phyloP scores from a whole-genome alignment of 805 yeast species.

The Nakazawaea pomicola region DNA sequence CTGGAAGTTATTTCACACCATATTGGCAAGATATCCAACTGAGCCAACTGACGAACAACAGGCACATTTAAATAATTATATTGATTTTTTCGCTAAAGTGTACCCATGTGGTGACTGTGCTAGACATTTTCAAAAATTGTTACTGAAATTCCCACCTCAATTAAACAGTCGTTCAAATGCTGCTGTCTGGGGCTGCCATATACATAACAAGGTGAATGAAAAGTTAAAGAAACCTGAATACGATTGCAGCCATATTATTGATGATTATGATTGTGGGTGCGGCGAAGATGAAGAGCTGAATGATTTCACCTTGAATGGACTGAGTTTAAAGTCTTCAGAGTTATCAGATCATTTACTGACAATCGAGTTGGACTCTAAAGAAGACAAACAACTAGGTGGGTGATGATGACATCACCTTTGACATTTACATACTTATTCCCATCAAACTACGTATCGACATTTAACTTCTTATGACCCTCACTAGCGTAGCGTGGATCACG shows the following conservation, averaged over 20 bases:
- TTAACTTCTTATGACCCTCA: too few species aligned
- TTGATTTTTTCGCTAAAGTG: constrained; percentile 78
- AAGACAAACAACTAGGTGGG: constrained; percentile 41
- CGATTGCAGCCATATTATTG: constrained; percentile 81
- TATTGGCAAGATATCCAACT: constrained; percentile 89
- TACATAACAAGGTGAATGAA: constrained; percentile 83
- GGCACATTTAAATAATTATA: constrained; percentile 55
- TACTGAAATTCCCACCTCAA: constrained; percentile 81
- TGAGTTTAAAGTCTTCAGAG: constrained; percentile 18
- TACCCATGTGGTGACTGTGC: constrained; percentile 99
- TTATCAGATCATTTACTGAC: constrained; percentile 35
- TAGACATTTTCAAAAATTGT: constrained; percentile 70
- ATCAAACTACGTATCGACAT: too few species aligned
- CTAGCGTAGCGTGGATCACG: background rate
- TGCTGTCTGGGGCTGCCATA: constrained; percentile 92
- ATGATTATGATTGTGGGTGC: constrained; percentile 96
- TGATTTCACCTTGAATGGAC: constrained; percentile 27
- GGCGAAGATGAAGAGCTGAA: constrained; percentile 62
- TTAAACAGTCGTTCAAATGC: constrained; percentile 70
- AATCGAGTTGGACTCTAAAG: constrained; percentile 42
- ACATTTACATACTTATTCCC: background rate
- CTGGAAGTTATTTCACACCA: constrained; percentile 90
- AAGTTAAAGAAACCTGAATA: constrained; percentile 63
- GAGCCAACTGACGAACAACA: constrained; percentile 62
- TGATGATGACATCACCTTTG: constrained; percentile 7